phyloP scores from a whole-genome alignment of 2,329 filamentous ascomycete genomes.

The Beauveria scarabaeidicola region DNA sequence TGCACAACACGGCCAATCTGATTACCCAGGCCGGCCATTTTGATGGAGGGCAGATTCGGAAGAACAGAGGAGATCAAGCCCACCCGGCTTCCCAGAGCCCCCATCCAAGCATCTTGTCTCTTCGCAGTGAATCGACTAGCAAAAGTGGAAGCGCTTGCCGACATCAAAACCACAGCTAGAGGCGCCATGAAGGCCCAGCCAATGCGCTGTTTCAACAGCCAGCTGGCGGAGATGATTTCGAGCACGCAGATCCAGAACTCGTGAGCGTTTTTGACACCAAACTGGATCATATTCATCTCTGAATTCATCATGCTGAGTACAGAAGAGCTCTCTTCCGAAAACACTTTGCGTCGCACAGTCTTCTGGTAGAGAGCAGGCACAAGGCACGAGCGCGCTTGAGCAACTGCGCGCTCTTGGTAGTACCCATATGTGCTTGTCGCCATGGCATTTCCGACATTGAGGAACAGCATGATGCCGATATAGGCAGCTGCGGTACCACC shows the following conservation, averaged over 20 bases:
- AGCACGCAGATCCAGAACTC: conserved; percentile 26
- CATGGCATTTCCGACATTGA: conserved; percentile 4
- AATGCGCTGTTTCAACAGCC: conserved; percentile 23
- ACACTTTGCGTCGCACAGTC: not conserved
- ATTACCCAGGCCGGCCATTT: conserved; percentile 22
- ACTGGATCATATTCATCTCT: conserved; percentile 6
- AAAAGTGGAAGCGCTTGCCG: conserved; percentile 14
- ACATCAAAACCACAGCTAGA: conserved; percentile 18
- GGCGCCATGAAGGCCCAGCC: conserved; percentile 24
- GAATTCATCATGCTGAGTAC: conserved; percentile 3
- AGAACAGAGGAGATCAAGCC: conserved; percentile 17
- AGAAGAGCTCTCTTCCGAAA: not conserved
- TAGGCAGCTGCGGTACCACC: not conserved
- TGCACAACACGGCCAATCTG: conserved; percentile 11
- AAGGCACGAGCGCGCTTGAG: not conserved
- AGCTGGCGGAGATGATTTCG: conserved; percentile 24
- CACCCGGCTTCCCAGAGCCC: conserved; percentile 20
- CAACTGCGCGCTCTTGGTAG: conserved; percentile 2
- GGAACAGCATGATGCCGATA: not conserved
- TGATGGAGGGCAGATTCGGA: conserved; percentile 19
- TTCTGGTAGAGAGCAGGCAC: conserved; percentile 7
- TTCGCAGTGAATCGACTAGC: conserved; percentile 15
- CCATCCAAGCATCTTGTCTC: conserved; percentile 22
- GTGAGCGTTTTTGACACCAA: conserved; percentile 15
- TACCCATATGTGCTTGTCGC: not conserved